A percentile compares a stretch with the other conserved stretches of the same genome.
phyloP scores from a whole-genome alignment of 2,329 filamentous ascomycete species.

The Dactylellina drechsleri region DNA sequence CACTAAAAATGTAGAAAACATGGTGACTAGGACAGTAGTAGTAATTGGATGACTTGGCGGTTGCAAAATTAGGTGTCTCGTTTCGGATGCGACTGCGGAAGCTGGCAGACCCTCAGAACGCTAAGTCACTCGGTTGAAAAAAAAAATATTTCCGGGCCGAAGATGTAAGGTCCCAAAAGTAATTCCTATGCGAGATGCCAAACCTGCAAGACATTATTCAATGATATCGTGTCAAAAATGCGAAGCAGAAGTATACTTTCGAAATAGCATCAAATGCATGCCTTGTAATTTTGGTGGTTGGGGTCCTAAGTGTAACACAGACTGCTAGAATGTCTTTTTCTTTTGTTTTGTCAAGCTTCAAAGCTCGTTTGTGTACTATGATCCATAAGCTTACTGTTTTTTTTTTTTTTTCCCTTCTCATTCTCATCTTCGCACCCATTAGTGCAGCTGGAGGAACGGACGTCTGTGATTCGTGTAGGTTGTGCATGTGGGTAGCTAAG shows the following conservation, averaged over 20 bases:
- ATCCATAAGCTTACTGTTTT: conserved; percentile 1
- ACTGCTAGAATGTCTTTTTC: no score
- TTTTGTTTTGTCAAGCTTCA: no score
- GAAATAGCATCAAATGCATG: no score
- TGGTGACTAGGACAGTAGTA: no score
- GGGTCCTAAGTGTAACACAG: no score
- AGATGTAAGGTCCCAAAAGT: conserved; percentile 13
- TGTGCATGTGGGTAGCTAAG: no score
- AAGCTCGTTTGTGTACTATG: not conserved
- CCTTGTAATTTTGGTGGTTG: no score
- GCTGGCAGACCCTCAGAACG: no score
- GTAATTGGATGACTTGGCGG: no score
- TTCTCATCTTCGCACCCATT: not conserved
- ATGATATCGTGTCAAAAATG: not conserved
- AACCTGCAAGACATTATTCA: not conserved
- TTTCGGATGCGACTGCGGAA: no score
- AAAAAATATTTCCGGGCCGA: conserved; percentile 3
- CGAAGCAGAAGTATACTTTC: not conserved
- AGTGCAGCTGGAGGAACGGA: conserved; percentile 1
- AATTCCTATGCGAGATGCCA: conserved; percentile 1
- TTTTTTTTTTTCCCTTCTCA: not conserved
- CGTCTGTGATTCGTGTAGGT: not conserved
- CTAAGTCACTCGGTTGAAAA: not conserved
- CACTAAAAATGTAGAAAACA: not conserved
- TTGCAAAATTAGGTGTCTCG: no score